phyloP scores from a whole-genome alignment of 2,329 filamentous ascomycete species.

The Alternaria sp. region DNA sequence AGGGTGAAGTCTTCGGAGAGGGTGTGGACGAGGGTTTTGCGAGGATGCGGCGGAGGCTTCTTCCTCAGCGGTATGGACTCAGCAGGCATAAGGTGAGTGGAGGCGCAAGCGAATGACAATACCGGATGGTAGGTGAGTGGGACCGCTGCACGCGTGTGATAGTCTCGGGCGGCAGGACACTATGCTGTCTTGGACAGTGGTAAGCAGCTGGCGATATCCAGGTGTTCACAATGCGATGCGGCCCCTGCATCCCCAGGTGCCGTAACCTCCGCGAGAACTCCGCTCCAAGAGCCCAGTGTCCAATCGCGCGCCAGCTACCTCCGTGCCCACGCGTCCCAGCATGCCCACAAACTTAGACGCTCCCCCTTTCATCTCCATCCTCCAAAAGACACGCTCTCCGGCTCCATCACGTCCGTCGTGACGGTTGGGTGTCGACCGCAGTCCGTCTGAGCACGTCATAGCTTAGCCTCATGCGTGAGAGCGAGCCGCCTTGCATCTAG shows the following conservation, averaged over 20 bases:
- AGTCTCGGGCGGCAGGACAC: neutral
- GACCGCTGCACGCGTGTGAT: constrained; percentile 10
- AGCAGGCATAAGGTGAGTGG: constrained; percentile 42
- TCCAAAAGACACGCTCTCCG: neutral
- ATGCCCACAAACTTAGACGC: neutral
- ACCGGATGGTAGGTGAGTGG: constrained; percentile 9
- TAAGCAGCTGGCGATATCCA: constrained; percentile 14
- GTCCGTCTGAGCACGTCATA: constrained; percentile 12
- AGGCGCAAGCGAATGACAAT: constrained; percentile 21
- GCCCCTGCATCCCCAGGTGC: constrained; percentile 13
- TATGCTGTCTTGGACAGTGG: neutral
- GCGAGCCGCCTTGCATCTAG: neutral
- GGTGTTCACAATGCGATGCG: constrained; percentile 2
- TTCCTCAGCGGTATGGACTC: constrained; percentile 45
- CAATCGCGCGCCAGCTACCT: constrained; percentile 13
- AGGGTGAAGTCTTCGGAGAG: constrained; percentile 23
- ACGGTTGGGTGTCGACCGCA: neutral
- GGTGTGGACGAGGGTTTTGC: constrained; percentile 18
- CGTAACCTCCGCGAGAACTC: constrained; percentile 8
- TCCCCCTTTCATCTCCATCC: neutral
- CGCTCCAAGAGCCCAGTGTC: constrained; percentile 7
- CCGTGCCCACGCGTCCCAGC: constrained; percentile 13
- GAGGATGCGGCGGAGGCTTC: constrained; percentile 26
- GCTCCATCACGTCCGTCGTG: neutral
- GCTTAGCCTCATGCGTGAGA: constrained; percentile 12